phyloP scores from a whole-genome alignment of 176 grass and related monocot species.

The Triticum turgidum region DNA sequence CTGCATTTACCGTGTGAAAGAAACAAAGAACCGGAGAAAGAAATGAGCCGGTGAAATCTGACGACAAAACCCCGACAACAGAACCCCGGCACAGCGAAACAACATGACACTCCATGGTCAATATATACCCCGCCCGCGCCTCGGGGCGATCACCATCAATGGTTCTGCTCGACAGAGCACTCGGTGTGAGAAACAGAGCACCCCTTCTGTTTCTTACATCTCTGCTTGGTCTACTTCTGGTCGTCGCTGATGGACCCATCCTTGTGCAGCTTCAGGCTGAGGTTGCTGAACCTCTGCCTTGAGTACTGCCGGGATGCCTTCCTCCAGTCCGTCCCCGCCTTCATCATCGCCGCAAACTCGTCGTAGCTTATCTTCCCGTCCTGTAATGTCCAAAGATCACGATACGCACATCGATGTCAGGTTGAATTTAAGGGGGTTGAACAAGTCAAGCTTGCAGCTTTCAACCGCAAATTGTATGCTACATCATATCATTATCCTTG shows the following conservation, averaged over 20 bases:
- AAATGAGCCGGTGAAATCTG: background rate
- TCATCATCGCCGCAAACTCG: slow-evolving; percentile 82
- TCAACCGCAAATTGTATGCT: background rate
- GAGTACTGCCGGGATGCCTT: slow-evolving; percentile 94
- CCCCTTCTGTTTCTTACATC: background rate
- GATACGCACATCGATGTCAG: background rate
- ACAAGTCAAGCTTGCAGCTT: background rate
- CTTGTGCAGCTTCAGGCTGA: slow-evolving; percentile 68
- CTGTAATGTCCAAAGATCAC: slow-evolving; percentile 34
- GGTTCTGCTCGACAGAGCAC: too few relatives aligned
- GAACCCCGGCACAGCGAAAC: background rate
- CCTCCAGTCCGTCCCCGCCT: slow-evolving; percentile 90
- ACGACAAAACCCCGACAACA: slow-evolving; percentile 4
- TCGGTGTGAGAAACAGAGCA: too few relatives aligned
- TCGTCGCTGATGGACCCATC: slow-evolving; percentile 45
- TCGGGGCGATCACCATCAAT: background rate
- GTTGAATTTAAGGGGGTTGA: background rate
- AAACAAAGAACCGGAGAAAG: background rate
- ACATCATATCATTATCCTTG: background rate
- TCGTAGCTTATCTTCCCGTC: slow-evolving; percentile 86
- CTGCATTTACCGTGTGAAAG: background rate
- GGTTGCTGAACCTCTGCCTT: slow-evolving; percentile 70
- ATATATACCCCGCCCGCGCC: background rate
- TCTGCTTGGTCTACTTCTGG: slow-evolving; percentile 13
- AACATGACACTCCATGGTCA: background rate